These are phyloP conservation scores for Ceratobasidium papillatum DNA, from an alignment of 1,284 basidiomycete species.

Conservation along the genomic window DNA sequence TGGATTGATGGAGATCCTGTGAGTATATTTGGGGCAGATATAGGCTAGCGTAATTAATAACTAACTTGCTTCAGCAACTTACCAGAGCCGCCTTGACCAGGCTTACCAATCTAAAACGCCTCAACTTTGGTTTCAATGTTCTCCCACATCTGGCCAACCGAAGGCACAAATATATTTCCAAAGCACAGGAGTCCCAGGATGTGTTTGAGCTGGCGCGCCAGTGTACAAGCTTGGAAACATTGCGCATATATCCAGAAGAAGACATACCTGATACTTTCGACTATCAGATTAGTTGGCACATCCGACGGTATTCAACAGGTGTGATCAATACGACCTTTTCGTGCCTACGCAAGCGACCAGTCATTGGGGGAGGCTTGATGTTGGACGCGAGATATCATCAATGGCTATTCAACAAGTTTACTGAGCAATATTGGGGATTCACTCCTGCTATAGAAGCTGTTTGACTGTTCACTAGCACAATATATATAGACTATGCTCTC, in stretches of 20 bases:
- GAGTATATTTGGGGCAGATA: not conserved
- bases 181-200: constrained; percentile 10
- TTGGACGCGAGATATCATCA: not conserved
- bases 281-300: constrained; percentile 8
- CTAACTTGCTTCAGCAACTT: not conserved
- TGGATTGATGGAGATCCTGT: constrained; percentile 37
- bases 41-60: not conserved
- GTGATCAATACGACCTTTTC: not conserved
- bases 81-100: not conserved
- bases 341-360: not conserved
- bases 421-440: not conserved
- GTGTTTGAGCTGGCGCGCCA: constrained; percentile 19
- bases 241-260: constrained; percentile 29
- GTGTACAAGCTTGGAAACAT: not conserved
- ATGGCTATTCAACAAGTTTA: not conserved
- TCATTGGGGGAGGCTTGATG: not conserved
- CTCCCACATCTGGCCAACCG: constrained; percentile 23
- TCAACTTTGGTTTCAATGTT: constrained; percentile 23
- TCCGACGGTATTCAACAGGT: not conserved
- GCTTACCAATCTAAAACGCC: not conserved
- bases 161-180: not conserved
- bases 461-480: not conserved
- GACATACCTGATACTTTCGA: not conserved
- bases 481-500: not conserved
- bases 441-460: not conserved